Evolutionary conservation across 2,329 filamentous ascomycete genomes (phyloP), one percentile per base, ranked within the genome.

Genomic region (Pezicula neosporulosa): DNA sequence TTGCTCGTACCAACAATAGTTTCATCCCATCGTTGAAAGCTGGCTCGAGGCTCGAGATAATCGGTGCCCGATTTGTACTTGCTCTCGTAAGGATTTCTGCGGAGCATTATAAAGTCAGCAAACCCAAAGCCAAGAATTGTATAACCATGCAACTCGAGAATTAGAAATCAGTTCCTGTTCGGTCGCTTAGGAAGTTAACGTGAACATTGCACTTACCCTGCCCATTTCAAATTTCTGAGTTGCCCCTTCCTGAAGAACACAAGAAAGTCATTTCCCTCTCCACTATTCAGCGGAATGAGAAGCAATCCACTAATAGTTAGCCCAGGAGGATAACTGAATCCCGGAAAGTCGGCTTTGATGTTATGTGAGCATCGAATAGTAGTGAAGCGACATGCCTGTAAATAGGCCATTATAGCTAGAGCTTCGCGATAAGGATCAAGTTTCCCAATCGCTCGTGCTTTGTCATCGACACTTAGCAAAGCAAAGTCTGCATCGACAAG

Each of bases 61-160:
- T 48, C 49, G 8, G 15, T 51, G 1, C 55, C 55, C 13, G 51
- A 37, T 10, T 47, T 41, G 15, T n/a, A 44, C 42, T 37, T 58
- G n/a, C n/a, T 61, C 36, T 61, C 53, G 43, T 61, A 47, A 2
- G 59, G 57, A 48, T 60, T 61, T 1, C 59, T n/a, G n/a, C n/a
- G n/a, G n/a, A n/a, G n/a, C n/a, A n/a, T n/a, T n/a, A n/a, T n/a
- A n/a, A n/a, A n/a, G n/a, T n/a, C n/a, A n/a, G n/a, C n/a, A n/a
- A n/a, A n/a, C n/a, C n/a, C n/a, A n/a, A n/a, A n/a, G n/a, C n/a
- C n/a, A n/a, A n/a, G n/a, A n/a, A n/a, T 21, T 21, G 5, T 21
- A 21, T 3, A 21, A 5, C 21, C 5, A 21, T 21, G 21, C 5
- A 21, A 21, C 5, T 21, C 21, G 21, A 21, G 5, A 21, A 21